phyloP scores from a whole-genome alignment of 2,329 filamentous ascomycete genomes.

The Colletotrichum neosansevieriae region DNA sequence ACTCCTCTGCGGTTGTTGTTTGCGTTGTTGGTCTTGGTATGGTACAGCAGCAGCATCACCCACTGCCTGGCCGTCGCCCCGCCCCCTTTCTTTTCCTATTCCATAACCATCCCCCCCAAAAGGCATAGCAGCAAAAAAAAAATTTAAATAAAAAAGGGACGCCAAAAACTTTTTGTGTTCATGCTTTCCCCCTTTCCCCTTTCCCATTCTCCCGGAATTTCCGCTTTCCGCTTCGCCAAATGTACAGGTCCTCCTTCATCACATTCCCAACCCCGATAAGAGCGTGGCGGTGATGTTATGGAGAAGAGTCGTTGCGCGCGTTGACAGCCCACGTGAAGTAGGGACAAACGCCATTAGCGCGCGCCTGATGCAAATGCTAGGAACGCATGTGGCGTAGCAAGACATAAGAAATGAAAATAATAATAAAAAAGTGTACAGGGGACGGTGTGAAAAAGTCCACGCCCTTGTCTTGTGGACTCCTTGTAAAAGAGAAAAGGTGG shows the following conservation, averaged over 20 bases:
- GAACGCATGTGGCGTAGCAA: conserved; percentile 27
- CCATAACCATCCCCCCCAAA: conserved; percentile 7
- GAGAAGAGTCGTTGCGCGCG: conserved; percentile 22
- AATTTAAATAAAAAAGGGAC: conserved; percentile 37
- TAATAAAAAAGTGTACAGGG: conserved; percentile 28
- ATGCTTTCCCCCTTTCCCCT: conserved; percentile 36
- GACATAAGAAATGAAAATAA: conserved; percentile 30
- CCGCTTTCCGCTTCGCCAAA: conserved; percentile 30
- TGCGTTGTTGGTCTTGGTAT: conserved; percentile 35
- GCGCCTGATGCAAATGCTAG: conserved; percentile 36
- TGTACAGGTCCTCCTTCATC: conserved; percentile 28
- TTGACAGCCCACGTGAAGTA: conserved; percentile 10
- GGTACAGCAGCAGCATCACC: conserved; percentile 40
- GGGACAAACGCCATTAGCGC: conserved; percentile 9
- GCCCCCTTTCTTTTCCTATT: conserved; percentile 15
- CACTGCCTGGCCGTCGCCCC: conserved; percentile 16
- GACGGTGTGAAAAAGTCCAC: conserved; percentile 35
- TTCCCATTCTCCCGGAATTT: conserved; percentile 23
- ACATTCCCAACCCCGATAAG: not conserved
- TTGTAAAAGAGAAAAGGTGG: conserved; percentile 27
- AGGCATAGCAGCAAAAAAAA: conserved; percentile 32
- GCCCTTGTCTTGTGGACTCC: conserved; percentile 35
- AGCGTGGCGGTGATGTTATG: conserved; percentile 6
- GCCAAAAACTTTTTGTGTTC: conserved; percentile 38
- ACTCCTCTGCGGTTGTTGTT: conserved; percentile 32